Conservation (phyloP, 2,329 filamentous ascomycete genomes). For the Colletotrichum brevisporum region DNA sequence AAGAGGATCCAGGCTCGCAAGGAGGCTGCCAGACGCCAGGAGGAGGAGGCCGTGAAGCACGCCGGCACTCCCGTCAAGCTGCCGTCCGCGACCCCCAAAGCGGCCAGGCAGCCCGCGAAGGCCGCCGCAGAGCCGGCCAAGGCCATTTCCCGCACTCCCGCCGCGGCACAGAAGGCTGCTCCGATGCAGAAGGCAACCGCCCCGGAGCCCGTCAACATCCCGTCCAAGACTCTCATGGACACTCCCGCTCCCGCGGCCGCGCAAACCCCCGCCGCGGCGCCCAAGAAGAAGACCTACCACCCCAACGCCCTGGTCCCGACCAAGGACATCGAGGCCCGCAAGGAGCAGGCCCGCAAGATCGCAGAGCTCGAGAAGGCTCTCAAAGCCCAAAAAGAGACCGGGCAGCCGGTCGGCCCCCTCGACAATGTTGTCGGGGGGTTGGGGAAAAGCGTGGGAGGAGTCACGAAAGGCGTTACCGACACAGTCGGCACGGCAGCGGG, state of each 20-base stretch:
- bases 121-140: background rate
- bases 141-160: conserved; percentile 1
- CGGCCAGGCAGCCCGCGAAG: background rate
- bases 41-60: background rate
- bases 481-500: conserved; percentile 15
- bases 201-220: background rate
- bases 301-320: conserved; percentile 25
- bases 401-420: background rate
- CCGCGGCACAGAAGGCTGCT: background rate
- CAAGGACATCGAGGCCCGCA: conserved; percentile 28
- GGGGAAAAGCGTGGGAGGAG: conserved; percentile 20
- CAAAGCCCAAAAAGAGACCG: background rate
- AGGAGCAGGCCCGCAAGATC: background rate
- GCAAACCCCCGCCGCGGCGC: background rate
- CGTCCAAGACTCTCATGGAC: background rate
- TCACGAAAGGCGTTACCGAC: background rate
- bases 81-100: background rate
- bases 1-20: conserved; percentile 31
- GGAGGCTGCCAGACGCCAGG: conserved; percentile 1
- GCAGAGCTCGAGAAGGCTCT: background rate
- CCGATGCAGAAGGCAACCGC: conserved; percentile 4
- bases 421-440: conserved; percentile 15
- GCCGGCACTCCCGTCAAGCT: background rate
- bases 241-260: background rate
- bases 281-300: conserved; percentile 32